Evolutionary conservation across 257 asterid genomes (phyloP), one percentile per base, ranked within the genome.

Genomic region (Fraxinus excelsior): DNA sequence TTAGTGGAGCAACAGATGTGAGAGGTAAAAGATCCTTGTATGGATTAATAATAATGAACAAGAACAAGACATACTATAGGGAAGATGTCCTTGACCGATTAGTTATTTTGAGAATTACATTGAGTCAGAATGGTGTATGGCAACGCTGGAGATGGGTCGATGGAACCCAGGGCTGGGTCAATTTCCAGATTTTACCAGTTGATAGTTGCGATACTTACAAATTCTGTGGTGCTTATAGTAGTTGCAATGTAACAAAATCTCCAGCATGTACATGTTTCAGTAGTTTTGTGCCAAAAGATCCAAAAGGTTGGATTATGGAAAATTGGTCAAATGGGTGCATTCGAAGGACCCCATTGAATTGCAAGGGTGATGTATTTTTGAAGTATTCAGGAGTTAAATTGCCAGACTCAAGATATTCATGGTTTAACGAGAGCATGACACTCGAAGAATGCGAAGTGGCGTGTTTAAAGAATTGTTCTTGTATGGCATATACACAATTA

Each of bases 391-490:
- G 67, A 0, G 32, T 87, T 2, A 87, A 85, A 64, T 10, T 87
- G 65, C 91, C 91, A 0, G 88, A 86, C 35, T 28, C 84, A 0
- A 19, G 75, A 46, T 51, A 68, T 53, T 68, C 84, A 3, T 62
- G 86, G 81, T 53, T 32, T 62, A 78, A 85, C 9, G 37, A 37
- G 53, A 80, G 40, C 37, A 80, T 80, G 67, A 60, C 76, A n/a
- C 83, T 83, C 12, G 82, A 51, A 31, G 91, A 85, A 13, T 85
- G 94, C 46, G 28, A 49, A 71, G 70, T 8, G 1, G 72, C 58
- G 71, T 89, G 94, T 72, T 76, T 21, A 38, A 71, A 31, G 60
- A 84, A 87, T n/a, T 85, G 94, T 38, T 65, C 74, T 7, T 89
- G 91, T 60, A 76, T 67, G 71, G 91, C 91, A 0, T 89, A 84